These are phyloP conservation scores for Kwoniella heveanensis DNA, from an alignment of 768 basidiomycete species.

Conservation along the genomic window DNA sequence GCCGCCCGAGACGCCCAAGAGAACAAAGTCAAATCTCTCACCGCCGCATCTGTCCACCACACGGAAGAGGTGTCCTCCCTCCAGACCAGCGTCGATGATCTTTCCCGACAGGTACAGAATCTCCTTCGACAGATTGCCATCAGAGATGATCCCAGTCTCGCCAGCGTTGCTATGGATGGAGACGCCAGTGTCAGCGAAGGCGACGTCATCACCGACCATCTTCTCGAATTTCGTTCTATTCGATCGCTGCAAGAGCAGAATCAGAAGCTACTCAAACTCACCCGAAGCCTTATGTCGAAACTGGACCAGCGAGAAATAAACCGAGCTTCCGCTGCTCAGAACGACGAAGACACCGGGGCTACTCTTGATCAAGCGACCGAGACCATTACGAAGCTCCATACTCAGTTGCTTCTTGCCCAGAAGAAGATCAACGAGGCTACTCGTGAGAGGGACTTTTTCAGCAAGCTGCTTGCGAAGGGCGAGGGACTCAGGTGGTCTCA, in stretches of 20 bases:
- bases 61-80: constrained; percentile 40
- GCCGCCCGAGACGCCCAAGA: constrained; percentile 71
- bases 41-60: constrained; percentile 27
- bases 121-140: constrained; percentile 78
- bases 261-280: constrained; percentile 79
- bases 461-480: constrained; percentile 65
- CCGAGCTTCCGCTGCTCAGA: constrained; percentile 28
- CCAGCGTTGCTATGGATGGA: constrained; percentile 60
- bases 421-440: constrained; percentile 77
- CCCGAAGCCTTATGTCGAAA: constrained; percentile 76
- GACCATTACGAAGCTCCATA: constrained; percentile 74
- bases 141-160: constrained; percentile 79
- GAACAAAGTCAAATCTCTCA: constrained; percentile 31
- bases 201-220: constrained; percentile 79
- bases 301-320: constrained; percentile 77
- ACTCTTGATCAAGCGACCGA: constrained; percentile 86
- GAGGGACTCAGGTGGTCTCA: constrained; percentile 57
- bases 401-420: constrained; percentile 72
- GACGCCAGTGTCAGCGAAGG: constrained; percentile 56
- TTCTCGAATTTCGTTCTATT: constrained; percentile 82
- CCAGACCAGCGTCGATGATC: constrained; percentile 45
- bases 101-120: constrained; percentile 68
- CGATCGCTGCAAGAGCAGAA: constrained; percentile 86
- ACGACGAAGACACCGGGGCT: constrained; percentile 58
- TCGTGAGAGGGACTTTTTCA: constrained; percentile 82